A percentile compares a stretch with the other conserved stretches of the same genome.
These are phyloP conservation scores for Leptomonas seymouri DNA, from an alignment of 208 protist species.

Conservation along the genomic window DNA sequence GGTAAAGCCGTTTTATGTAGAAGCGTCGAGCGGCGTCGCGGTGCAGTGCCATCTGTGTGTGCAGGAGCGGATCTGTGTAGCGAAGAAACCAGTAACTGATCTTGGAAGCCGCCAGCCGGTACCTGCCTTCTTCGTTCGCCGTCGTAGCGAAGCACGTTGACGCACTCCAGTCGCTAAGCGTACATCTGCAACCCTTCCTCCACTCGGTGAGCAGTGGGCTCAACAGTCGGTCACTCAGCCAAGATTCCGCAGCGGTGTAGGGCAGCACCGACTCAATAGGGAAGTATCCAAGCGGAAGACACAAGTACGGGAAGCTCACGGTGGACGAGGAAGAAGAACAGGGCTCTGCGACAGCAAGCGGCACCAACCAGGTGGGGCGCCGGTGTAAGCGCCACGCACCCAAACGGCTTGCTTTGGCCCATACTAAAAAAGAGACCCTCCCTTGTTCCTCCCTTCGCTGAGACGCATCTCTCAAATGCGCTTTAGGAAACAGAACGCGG, in stretches of 20 bases:
- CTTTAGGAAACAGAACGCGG: conserved; percentile 18
- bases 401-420: not conserved
- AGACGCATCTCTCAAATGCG: not conserved
- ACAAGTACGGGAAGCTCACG: conserved; percentile 23
- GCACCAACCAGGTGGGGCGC: conserved; percentile 44
- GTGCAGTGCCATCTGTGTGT: conserved; percentile 6
- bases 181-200: conserved; percentile 8
- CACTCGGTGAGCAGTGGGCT: conserved; percentile 15
- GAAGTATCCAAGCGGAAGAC: conserved; percentile 74
- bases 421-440: not conserved
- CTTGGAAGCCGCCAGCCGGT: conserved; percentile 2
- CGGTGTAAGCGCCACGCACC: conserved; percentile 41
- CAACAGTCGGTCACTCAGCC: conserved; percentile 42
- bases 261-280: conserved; percentile 62
- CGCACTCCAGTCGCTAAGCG: not conserved
- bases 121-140: no score
- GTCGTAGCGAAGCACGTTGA: not conserved
- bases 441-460: not conserved
- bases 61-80: conserved; percentile 21
- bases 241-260: conserved; percentile 43
- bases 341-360: not conserved
- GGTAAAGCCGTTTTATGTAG: conserved; percentile 16
- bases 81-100: conserved; percentile 39
- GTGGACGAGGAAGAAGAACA: not conserved
- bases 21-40: conserved; percentile 22